Evolutionary conservation across 1,139 yeast species (phyloP).

Genomic region (Blastobotrys apis): DNA sequence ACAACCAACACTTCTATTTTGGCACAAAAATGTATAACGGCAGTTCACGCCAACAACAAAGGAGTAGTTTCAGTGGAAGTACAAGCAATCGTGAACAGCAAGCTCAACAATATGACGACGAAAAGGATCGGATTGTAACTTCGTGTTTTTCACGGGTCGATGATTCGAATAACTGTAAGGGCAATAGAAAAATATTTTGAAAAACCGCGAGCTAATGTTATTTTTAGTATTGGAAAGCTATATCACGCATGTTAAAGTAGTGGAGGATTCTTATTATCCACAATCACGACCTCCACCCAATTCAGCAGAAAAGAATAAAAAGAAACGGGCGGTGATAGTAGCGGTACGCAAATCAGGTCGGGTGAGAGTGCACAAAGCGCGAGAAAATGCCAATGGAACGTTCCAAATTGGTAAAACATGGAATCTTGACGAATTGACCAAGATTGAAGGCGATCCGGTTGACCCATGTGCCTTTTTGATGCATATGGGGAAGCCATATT

Average conservation of each 20-base stretch:
- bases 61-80: constrained; percentile 8
- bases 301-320: constrained; percentile 27
- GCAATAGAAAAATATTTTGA: too few relatives aligned
- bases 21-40: constrained; percentile 4
- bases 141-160: constrained; percentile 23
- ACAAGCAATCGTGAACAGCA: constrained; percentile 8
- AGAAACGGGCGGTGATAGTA: constrained; percentile 39
- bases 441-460: constrained; percentile 53
- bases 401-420: constrained; percentile 93
- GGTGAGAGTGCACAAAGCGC: constrained; percentile 78
- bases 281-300: constrained; percentile 28
- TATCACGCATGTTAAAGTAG: constrained; percentile 55
- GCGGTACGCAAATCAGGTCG: constrained; percentile 56
- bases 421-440: constrained; percentile 70
- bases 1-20: too few relatives aligned
- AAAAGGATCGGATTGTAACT: constrained; percentile 19
- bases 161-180: constrained; percentile 20
- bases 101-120: constrained; percentile 17
- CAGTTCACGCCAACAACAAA: constrained; percentile 1
- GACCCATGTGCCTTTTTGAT: constrained; percentile 44
- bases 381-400: constrained; percentile 66
- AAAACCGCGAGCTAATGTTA: too few relatives aligned
- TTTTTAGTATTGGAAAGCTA: constrained; percentile 42
- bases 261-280: constrained; percentile 16
- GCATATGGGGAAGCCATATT: constrained; percentile 71